Percentiles rank a stretch among this genome's conserved stretches.
Evolutionary conservation across 1,284 basidiomycete species (phyloP).

Genomic region (Leccinum pallidistipes): DNA sequence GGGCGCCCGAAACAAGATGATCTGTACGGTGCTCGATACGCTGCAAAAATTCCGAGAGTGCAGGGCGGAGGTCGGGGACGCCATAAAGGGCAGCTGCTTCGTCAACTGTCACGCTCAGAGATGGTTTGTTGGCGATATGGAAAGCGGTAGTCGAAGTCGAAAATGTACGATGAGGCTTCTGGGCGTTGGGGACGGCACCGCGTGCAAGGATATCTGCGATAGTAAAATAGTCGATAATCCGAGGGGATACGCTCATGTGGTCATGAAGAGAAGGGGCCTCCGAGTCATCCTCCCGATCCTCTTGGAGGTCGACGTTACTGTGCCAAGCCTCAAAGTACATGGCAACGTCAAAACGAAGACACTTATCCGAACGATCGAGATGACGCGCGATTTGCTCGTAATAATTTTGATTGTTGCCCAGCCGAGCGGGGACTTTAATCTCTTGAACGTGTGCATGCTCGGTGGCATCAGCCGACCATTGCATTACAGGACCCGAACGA

Average conservation of each 20-base stretch:
- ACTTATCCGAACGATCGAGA: background rate
- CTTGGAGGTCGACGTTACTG: background rate
- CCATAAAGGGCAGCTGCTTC: background rate
- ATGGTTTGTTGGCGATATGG: background rate
- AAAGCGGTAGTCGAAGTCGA: background rate
- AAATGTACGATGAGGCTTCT: background rate
- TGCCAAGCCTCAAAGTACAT: background rate
- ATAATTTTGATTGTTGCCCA: background rate
- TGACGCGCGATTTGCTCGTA: background rate
- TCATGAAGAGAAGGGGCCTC: background rate
- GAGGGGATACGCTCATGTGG: background rate
- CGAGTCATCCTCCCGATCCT: too few relatives aligned
- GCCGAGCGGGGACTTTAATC: background rate
- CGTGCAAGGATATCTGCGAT: background rate
- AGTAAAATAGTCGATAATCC: background rate
- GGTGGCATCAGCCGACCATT: background rate
- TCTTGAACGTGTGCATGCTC: background rate
- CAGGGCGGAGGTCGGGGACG: background rate
- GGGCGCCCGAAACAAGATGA: background rate
- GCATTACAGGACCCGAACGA: background rate
- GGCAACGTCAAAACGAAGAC: background rate
- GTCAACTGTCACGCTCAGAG: background rate
- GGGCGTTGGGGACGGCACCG: background rate
- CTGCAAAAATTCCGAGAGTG: background rate
- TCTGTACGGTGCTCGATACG: background rate